Evolutionary conservation across 768 basidiomycete genomes (phyloP).

Genomic region (Trametes cubensis): DNA sequence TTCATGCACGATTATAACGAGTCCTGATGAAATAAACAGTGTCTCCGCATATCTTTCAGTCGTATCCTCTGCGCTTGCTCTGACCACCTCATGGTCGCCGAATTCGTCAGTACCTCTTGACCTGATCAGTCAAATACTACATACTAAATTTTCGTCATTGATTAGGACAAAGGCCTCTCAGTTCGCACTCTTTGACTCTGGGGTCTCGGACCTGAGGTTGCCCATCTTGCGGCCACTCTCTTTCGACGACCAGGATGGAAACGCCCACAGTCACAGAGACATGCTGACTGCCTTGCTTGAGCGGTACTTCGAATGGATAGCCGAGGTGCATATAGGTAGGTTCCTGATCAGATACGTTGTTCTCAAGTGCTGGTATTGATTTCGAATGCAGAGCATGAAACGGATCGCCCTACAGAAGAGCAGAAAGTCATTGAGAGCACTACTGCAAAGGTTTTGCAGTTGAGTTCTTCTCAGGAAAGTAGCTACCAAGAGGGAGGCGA

Average conservation of each 20-base stretch:
- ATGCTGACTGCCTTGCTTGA: constrained; percentile 45
- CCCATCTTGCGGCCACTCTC: constrained; percentile 29
- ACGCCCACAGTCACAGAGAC: constrained; percentile 28
- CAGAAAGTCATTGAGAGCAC: background rate
- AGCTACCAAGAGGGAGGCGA: no score
- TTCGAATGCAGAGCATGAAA: background rate
- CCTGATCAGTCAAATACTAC: background rate
- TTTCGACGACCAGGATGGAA: constrained; percentile 19
- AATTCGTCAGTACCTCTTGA: constrained; percentile 27
- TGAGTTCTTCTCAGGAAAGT: no score
- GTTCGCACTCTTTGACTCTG: constrained; percentile 64
- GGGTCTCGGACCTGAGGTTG: constrained; percentile 36
- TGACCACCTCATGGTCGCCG: constrained; percentile 40
- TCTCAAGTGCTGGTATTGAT: background rate
- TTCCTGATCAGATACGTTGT: background rate
- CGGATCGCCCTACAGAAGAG: background rate
- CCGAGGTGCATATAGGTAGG: constrained; percentile 48
- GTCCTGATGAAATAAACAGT: constrained; percentile 35
- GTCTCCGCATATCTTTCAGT: constrained; percentile 57
- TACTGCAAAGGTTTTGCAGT: no score
- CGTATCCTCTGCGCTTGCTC: constrained; percentile 49
- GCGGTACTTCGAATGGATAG: constrained; percentile 59
- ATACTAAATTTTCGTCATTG: constrained; percentile 1
- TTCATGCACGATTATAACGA: no score
- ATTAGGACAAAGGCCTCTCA: constrained; percentile 31